Evolutionary conservation across 306 rosid species (phyloP), one percentile per base, ranked within the genome.

Genomic region (Gynostemma pentaphyllum): DNA sequence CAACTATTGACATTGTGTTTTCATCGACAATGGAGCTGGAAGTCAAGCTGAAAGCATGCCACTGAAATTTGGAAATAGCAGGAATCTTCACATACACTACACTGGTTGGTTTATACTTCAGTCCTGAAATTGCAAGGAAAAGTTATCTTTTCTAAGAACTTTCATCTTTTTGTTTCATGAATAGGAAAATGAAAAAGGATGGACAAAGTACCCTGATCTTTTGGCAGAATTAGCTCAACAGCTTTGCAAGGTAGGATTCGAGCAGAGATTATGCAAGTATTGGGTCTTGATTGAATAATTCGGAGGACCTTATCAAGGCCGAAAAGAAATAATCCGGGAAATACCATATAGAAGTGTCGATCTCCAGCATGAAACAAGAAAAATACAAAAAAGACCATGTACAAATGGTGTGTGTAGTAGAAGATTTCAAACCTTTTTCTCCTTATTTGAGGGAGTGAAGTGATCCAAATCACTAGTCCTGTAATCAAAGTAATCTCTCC

Each of bases 361-460:
- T 92, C 98, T 74, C 96, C 98, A 15, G 70, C 85, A 75, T 92
- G 98, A 67, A 92, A 88, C 82, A 92, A 73, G 88, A 82, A 86
- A 44, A 88, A 79, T n/a, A 86, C 72, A n/a, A 88, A 79, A 73
- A 88, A 91, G 16, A 92, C 75, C 23, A 69, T 26, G 71, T 92
- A 88, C 16, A 92, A 74, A 79, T 92, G 98, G 76, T 88, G 98
- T 7, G 81, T 82, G 81, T 77, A 86, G 80, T 92, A 86, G 84
- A 92, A 88, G 61, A 88, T 72, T 72, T 92, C 95, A 51, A 92
- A 92, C 54, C 72, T 73, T 68, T 74, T 83, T 57, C 96, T 84
- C 44, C 96, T 84, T 48, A 92, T 78, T 75, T 77, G 96, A 64
- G 98, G 96, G 69, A 92, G 84, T 67, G 98, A 73, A 41, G 94